A percentile compares a stretch with the other conserved stretches of the same genome.
phyloP scores from a whole-genome alignment of 106 monocot genomes.

The Dioscorea alata region DNA sequence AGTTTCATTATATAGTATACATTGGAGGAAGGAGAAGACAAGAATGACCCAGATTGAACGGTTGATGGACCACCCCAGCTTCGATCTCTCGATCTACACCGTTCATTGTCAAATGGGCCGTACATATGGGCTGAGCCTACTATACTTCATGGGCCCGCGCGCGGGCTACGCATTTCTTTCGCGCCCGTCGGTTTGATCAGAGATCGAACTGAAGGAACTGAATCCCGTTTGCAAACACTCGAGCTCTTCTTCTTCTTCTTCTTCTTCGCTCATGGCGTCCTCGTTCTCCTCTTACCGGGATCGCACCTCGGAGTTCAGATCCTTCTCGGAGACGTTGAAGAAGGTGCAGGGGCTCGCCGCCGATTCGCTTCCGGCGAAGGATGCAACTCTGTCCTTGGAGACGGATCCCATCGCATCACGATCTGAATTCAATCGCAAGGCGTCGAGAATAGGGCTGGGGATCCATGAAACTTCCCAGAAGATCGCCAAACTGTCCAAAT shows the following conservation, averaged over 20 bases:
- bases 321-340: slow-evolving; percentile 7
- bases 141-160: no score
- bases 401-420: not conserved
- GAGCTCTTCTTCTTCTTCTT: no score
- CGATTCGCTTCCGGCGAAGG: not conserved
- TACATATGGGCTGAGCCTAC: no score
- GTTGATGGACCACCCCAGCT: not conserved
- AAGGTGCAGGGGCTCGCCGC: not conserved
- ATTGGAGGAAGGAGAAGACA: not conserved
- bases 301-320: slow-evolving; percentile 12
- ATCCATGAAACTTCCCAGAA: slow-evolving; percentile 12
- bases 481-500: slow-evolving; percentile 8
- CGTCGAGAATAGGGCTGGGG: slow-evolving; percentile 5
- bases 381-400: not conserved
- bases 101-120: no score
- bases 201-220: no score
- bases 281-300: slow-evolving; percentile 5
- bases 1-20: not conserved
- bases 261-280: not conserved
- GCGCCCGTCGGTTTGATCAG: no score
- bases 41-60: not conserved
- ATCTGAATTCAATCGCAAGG: slow-evolving; percentile 6
- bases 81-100: no score
- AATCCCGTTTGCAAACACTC: no score
- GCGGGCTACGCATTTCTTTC: no score